phyloP scores from a whole-genome alignment of 306 rosid species.

The Quercus cerris region DNA sequence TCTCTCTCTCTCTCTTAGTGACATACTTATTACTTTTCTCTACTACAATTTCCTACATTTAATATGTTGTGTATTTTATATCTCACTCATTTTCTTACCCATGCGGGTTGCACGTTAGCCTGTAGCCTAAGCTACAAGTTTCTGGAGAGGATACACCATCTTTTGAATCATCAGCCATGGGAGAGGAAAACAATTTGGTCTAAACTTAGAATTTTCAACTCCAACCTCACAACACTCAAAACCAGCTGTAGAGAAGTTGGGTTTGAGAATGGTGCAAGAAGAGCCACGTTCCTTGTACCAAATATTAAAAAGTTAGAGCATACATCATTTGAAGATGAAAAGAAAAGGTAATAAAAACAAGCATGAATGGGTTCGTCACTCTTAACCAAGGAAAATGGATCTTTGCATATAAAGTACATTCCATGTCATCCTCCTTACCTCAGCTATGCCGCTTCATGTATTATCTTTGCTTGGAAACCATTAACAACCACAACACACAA shows the following conservation, averaged over 20 bases:
- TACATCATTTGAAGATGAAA: conserved; percentile 10
- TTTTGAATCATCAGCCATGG: too few species aligned
- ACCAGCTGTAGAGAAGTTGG: conserved; percentile 24
- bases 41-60: too few species aligned
- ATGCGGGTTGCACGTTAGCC: too few species aligned
- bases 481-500: neutral
- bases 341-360: conserved; percentile 11
- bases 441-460: conserved; percentile 1
- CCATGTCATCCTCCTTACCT: conserved; percentile 21
- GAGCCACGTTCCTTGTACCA: conserved; percentile 10
- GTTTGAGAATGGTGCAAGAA: conserved; percentile 13
- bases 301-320: neutral
- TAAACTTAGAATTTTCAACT: neutral
- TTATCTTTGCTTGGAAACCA: conserved; percentile 5
- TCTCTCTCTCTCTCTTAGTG: too few species aligned
- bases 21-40: too few species aligned
- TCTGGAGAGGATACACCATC: neutral
- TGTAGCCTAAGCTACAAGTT: neutral
- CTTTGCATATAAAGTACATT: conserved; percentile 23
- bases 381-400: conserved; percentile 42
- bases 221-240: neutral
- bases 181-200: too few species aligned
- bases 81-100: too few species aligned
- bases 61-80: too few species aligned
- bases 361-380: conserved; percentile 38